Conservation (phyloP, 1,139 yeast species). For the Suhomyces kunorum region DNA sequence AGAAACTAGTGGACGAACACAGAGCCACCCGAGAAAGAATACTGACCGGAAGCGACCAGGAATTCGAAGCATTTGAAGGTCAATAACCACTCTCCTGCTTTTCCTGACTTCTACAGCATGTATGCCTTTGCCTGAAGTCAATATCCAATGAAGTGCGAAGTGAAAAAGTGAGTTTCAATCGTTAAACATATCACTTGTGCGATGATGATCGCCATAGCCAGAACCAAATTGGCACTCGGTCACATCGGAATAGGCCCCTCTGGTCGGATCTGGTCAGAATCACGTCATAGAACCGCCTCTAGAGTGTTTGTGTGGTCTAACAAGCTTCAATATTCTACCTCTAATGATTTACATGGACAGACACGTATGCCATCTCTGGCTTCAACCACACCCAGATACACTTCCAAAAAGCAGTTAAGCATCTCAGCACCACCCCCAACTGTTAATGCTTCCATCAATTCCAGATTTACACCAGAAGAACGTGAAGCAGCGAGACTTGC, state of each 20-base stretch:
- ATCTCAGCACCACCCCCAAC: not conserved
- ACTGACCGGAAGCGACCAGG: constrained; percentile 30
- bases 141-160: constrained; percentile 2
- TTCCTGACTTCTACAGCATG: too few relatives aligned
- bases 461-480: constrained; percentile 54
- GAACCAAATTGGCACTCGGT: not conserved
- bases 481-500: constrained; percentile 56
- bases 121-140: too few relatives aligned
- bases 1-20: constrained; percentile 40
- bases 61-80: constrained; percentile 32
- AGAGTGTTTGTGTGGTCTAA: not conserved
- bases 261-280: not conserved
- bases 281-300: not conserved
- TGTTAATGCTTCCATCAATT: not conserved
- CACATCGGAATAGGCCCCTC: not conserved
- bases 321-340: not conserved
- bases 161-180: constrained; percentile 1
- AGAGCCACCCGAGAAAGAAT: constrained; percentile 33
- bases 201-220: not conserved
- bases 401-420: too few relatives aligned
- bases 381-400: not conserved
- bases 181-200: not conserved
- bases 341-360: not conserved
- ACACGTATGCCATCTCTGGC: not conserved
- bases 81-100: too few relatives aligned